Evolutionary conservation across 495 filamentous ascomycete species (phyloP).

Genomic region (Penicillium alfredii): DNA sequence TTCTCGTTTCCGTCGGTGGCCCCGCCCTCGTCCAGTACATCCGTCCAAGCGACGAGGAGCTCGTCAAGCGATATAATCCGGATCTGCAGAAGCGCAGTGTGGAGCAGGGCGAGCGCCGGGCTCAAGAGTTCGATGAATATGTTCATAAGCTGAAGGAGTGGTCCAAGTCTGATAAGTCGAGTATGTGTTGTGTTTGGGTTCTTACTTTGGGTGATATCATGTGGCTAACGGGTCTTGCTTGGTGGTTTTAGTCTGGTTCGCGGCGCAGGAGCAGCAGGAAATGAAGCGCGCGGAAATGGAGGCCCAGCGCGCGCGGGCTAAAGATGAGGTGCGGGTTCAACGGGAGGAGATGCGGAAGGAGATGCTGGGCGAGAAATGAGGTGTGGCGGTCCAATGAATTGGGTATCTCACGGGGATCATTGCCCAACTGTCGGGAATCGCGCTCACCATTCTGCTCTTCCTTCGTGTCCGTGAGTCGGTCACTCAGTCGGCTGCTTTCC

Average conservation of each 20-base stretch:
- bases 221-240: not conserved
- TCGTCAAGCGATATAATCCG: slow-evolving; percentile 89
- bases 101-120: slow-evolving; percentile 62
- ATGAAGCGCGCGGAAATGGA: slow-evolving; percentile 30
- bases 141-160: slow-evolving; percentile 77
- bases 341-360: slow-evolving; percentile 53
- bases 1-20: slow-evolving; percentile 68
- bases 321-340: slow-evolving; percentile 46
- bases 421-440: not conserved
- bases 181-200: too few relatives aligned
- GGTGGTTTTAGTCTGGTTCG: slow-evolving; percentile 60
- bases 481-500: not conserved
- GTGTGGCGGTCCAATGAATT: too few relatives aligned
- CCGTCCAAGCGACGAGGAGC: slow-evolving; percentile 81
- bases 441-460: not conserved
- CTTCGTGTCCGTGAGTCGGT: not conserved
- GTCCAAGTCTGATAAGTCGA: slow-evolving; percentile 85
- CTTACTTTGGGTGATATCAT: too few relatives aligned
- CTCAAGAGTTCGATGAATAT: slow-evolving; percentile 86
- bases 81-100: slow-evolving; percentile 80
- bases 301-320: slow-evolving; percentile 47
- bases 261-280: slow-evolving; percentile 60
- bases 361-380: slow-evolving; percentile 36
- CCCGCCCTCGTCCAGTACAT: slow-evolving; percentile 77
- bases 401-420: too few relatives aligned